These are phyloP conservation scores for Verticillium zaregamsianum DNA, from an alignment of 2,329 filamentous ascomycete species.

Conservation along the genomic window DNA sequence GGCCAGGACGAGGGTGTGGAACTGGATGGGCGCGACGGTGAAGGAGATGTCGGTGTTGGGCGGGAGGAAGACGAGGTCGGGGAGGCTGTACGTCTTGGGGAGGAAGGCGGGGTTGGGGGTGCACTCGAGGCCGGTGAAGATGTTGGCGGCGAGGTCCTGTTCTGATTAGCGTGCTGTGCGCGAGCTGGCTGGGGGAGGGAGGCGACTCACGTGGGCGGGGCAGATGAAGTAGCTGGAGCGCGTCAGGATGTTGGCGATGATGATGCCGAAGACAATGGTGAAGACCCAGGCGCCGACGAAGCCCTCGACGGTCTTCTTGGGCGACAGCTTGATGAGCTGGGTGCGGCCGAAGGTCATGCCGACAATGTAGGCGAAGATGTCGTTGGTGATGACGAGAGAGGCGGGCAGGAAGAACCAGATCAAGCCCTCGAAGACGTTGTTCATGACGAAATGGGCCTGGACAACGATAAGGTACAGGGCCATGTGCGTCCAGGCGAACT, in stretches of 20 bases:
- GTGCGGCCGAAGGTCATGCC: slow-evolving; percentile 96
- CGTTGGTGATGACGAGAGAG: slow-evolving; percentile 93
- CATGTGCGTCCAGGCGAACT: slow-evolving; percentile 99
- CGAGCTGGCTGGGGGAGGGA: neutral
- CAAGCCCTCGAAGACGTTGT: slow-evolving; percentile 99
- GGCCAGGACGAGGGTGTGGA: slow-evolving; percentile 85
- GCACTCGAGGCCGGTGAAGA: slow-evolving; percentile 87
- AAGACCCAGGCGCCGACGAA: slow-evolving; percentile 96
- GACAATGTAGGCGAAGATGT: slow-evolving; percentile 97
- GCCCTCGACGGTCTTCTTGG: slow-evolving; percentile 98
- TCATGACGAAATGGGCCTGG: slow-evolving; percentile 99
- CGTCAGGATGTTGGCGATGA: slow-evolving; percentile 79
- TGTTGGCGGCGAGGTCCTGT: slow-evolving; percentile 83
- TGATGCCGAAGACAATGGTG: slow-evolving; percentile 80
- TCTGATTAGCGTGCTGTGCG: neutral
- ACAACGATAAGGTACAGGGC: slow-evolving; percentile 96
- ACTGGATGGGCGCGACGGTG: slow-evolving; percentile 81
- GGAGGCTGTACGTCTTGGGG: slow-evolving; percentile 68
- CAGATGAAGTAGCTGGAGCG: slow-evolving; percentile 97
- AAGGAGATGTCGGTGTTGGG: slow-evolving; percentile 57
- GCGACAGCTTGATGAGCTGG: slow-evolving; percentile 94
- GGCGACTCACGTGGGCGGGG: slow-evolving; percentile 70
- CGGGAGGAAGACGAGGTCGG: slow-evolving; percentile 68
- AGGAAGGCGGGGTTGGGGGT: slow-evolving; percentile 89
- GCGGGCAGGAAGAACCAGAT: slow-evolving; percentile 99